These are phyloP conservation scores for Talaromyces trachyspermus DNA, from an alignment of 495 filamentous ascomycete genomes.

Conservation along the genomic window DNA sequence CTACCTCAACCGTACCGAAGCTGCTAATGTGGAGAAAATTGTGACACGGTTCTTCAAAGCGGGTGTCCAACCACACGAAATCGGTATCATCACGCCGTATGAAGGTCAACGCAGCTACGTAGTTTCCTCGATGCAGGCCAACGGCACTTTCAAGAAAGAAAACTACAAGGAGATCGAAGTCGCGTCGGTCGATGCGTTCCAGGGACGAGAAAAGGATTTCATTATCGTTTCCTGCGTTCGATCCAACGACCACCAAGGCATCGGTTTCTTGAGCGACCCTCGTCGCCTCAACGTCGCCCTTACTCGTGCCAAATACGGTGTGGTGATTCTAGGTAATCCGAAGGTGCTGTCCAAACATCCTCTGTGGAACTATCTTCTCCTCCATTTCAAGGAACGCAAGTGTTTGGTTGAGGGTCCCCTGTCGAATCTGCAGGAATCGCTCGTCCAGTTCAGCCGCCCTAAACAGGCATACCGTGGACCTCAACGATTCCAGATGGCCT, in stretches of 20 bases:
- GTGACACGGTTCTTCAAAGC: constrained; percentile 99
- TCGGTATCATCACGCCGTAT: constrained; percentile 98
- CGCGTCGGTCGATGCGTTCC: constrained; percentile 97
- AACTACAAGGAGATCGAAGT: constrained; percentile 99
- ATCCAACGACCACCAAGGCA: constrained; percentile 98
- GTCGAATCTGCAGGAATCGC: constrained; percentile 86
- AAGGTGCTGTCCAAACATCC: constrained; percentile 98
- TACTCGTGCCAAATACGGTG: constrained; percentile 90
- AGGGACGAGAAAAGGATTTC: constrained; percentile 98
- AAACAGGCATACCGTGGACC: constrained; percentile 89
- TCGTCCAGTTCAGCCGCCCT: constrained; percentile 91
- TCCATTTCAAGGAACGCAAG: constrained; percentile 96
- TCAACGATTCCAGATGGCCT: constrained; percentile 80
- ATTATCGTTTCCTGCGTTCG: constrained; percentile 97
- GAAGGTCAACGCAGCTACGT: constrained; percentile 98
- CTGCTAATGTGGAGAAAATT: constrained; percentile 95
- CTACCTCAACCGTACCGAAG: constrained; percentile 95
- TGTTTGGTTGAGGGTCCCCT: constrained; percentile 96
- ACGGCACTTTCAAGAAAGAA: constrained; percentile 95
- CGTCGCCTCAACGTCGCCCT: constrained; percentile 98
- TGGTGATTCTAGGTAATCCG: constrained; percentile 95
- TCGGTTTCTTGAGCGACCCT: constrained; percentile 97
- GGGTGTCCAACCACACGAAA: constrained; percentile 83
- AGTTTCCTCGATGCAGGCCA: constrained; percentile 97
- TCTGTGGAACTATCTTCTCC: constrained; percentile 90